A percentile compares a stretch with the other conserved stretches of the same genome.
Evolutionary conservation across 108 stramenopile genomes (phyloP).

Genomic region (Fistulifera pelliculosa): DNA sequence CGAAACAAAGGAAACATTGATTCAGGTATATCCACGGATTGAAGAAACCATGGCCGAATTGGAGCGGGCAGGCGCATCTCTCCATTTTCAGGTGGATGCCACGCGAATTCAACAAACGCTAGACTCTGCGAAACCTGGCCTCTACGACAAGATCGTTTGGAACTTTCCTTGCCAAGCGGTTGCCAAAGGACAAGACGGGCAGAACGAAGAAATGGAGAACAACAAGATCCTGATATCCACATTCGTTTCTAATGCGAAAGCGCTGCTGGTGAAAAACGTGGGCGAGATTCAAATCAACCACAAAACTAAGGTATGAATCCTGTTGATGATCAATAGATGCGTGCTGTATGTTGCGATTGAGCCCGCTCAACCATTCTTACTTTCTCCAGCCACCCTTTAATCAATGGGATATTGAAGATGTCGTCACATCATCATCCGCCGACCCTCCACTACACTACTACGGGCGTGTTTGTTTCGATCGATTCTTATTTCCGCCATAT

Average conservation of each 20-base stretch:
- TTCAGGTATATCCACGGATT: conserved; percentile 57
- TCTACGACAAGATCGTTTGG: conserved; percentile 79
- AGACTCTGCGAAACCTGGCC: conserved; percentile 8
- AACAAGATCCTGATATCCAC: conserved; percentile 60
- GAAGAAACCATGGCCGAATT: conserved; percentile 35
- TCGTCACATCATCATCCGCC: conserved; percentile 19
- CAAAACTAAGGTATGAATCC: conserved; percentile 59
- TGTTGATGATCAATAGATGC: neutral
- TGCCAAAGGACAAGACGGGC: conserved; percentile 78
- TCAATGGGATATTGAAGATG: conserved; percentile 75
- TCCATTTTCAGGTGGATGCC: conserved; percentile 73
- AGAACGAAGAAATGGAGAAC: conserved; percentile 75
- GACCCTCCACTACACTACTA: conserved; percentile 1
- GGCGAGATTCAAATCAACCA: conserved; percentile 80
- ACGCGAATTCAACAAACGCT: conserved; percentile 50
- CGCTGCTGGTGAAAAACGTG: conserved; percentile 16
- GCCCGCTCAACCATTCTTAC: neutral
- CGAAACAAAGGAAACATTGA: conserved; percentile 49
- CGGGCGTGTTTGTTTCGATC: conserved; percentile 77
- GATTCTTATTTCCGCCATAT: conserved; percentile 59
- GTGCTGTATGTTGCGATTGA: neutral
- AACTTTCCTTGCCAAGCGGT: conserved; percentile 89
- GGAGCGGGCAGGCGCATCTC: conserved; percentile 17
- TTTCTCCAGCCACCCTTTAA: conserved; percentile 57
- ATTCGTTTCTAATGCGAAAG: conserved; percentile 42